Base-by-base conservation (phyloP, 2,329 filamentous ascomycete species). In the Nectriaceae sp. region DNA sequence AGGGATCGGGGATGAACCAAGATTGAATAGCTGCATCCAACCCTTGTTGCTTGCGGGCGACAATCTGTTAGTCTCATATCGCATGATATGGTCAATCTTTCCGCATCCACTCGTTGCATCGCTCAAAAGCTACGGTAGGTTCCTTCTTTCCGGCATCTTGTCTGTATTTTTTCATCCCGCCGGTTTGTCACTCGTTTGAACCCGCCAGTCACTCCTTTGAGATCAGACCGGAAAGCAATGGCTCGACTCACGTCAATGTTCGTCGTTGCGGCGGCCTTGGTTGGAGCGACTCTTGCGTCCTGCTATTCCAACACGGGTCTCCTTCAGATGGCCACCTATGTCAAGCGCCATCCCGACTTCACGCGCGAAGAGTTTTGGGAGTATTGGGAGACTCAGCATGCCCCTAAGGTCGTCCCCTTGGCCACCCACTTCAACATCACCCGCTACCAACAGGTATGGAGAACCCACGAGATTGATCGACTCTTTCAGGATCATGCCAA, bases 281-380 rank as follows among this genome's bases (percentile, higher is more conserved):
- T 47, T n/a, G 40, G 45, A 11, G 40, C 24, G 4, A 26, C 33
- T 11, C 22, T 52, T 39, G 44, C 50, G 2, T 41, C 42, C 66
- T 78, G 41, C 69, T 2, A 78, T 22, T 40, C 77, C 74, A 59
- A 53, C 19, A 64, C 62, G 0, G 60, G 61, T 1, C 45, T 59
- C 3, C 22, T 49, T 0, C 63, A 66, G 49, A 66, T 66, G 64
- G 29, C 63, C 15, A 65, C 56, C 6, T 63, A 65, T 43, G 58
- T 66, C 22, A 66, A 66, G 33, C 57, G 64, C 6, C 54, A 53
- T 18, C 52, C 56, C 1, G 51, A 56, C n/a, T 54, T 54, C 26
- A 63, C 60, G 0, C 56, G 56, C 10, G 53, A 57, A 6, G 54
- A 63, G 8, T 66, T 66, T 20, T 66, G 64, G 62, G 31, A 54